Conservation (phyloP, 2,329 filamentous ascomycete species). For the Aschersonia sp. region DNA sequence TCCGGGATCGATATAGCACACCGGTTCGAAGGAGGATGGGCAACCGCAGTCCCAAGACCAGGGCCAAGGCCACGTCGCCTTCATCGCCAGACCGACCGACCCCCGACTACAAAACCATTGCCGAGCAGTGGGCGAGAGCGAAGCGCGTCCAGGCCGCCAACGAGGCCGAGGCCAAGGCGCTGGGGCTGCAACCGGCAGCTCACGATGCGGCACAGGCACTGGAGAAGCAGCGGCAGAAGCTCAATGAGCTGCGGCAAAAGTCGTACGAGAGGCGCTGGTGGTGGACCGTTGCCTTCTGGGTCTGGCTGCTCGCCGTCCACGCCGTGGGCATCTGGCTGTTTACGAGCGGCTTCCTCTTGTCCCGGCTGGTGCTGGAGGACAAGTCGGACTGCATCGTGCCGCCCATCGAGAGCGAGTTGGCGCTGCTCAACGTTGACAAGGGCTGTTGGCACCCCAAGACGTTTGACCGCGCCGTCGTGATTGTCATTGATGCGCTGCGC, state of each 20-base stretch:
- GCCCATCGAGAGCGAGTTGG: conserved; percentile 40
- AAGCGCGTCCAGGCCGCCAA: conserved; percentile 32
- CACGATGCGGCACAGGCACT: conserved; percentile 21
- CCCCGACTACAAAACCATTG: conserved; percentile 36
- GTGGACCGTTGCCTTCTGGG: conserved; percentile 53
- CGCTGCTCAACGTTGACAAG: conserved; percentile 30
- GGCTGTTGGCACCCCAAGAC: conserved; percentile 96
- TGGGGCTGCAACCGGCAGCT: conserved; percentile 14
- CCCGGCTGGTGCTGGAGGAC: conserved; percentile 64
- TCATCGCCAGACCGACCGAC: background rate
- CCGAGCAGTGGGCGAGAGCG: conserved; percentile 37
- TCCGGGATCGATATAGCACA: conserved; percentile 4
- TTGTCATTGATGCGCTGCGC: conserved; percentile 83
- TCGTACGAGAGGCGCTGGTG: conserved; percentile 38
- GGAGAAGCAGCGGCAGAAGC: conserved; percentile 28
- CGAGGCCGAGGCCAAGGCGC: conserved; percentile 18
- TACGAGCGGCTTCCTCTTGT: conserved; percentile 86
- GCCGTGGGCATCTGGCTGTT: conserved; percentile 77
- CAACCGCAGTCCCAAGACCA: conserved; percentile 10
- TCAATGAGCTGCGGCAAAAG: conserved; percentile 32
- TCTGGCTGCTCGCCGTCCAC: conserved; percentile 60
- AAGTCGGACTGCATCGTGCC: conserved; percentile 56
- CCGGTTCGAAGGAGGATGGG: conserved; percentile 12
- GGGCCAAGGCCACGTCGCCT: conserved; percentile 10
- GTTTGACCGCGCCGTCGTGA: conserved; percentile 80